These are phyloP conservation scores for Nannizziopsis barbatae DNA, from an alignment of 2,329 filamentous ascomycete genomes.

Conservation along the genomic window DNA sequence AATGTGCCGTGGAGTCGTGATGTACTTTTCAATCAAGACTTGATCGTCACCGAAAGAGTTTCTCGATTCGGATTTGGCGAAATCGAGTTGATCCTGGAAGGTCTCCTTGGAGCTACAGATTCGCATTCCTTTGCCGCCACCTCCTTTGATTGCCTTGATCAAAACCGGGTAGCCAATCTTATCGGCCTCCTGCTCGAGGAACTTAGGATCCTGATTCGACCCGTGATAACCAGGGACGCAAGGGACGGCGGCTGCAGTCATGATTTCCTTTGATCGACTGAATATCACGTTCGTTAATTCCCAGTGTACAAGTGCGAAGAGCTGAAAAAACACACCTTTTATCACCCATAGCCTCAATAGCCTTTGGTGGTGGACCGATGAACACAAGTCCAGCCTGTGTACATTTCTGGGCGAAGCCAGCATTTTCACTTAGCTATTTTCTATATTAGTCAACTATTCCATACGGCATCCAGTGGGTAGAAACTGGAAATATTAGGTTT, in stretches of 20 bases:
- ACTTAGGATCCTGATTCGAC: slow-evolving; percentile 57
- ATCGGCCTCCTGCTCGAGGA: slow-evolving; percentile 58
- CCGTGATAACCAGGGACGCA: slow-evolving; percentile 97
- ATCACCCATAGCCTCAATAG: slow-evolving; percentile 76
- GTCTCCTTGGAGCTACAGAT: slow-evolving; percentile 49
- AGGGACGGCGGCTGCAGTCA: slow-evolving; percentile 86
- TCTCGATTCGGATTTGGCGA: slow-evolving; percentile 52
- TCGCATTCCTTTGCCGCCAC: slow-evolving; percentile 58
- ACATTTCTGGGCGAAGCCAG: slow-evolving; percentile 77
- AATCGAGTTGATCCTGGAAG: slow-evolving; percentile 51
- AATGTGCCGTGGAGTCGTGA: slow-evolving; percentile 54
- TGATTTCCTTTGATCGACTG: slow-evolving; percentile 81
- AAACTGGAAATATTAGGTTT: slow-evolving; percentile 5
- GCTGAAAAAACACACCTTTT: slow-evolving; percentile 51
- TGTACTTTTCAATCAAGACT: slow-evolving; percentile 59
- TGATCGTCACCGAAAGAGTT: slow-evolving; percentile 56
- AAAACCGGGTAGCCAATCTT: slow-evolving; percentile 57
- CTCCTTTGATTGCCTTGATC: slow-evolving; percentile 55
- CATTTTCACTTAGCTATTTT: slow-evolving; percentile 68
- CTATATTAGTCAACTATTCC: not conserved
- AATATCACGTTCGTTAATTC: not conserved
- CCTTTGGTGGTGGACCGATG: slow-evolving; percentile 74
- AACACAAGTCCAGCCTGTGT: slow-evolving; percentile 85
- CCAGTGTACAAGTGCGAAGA: not conserved
- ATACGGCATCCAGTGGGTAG: not conserved